Percentiles rank a stretch among this genome's conserved stretches.
Evolutionary conservation across 2,329 filamentous ascomycete genomes (phyloP).

Genomic region (Fusarium solani-melongenae): DNA sequence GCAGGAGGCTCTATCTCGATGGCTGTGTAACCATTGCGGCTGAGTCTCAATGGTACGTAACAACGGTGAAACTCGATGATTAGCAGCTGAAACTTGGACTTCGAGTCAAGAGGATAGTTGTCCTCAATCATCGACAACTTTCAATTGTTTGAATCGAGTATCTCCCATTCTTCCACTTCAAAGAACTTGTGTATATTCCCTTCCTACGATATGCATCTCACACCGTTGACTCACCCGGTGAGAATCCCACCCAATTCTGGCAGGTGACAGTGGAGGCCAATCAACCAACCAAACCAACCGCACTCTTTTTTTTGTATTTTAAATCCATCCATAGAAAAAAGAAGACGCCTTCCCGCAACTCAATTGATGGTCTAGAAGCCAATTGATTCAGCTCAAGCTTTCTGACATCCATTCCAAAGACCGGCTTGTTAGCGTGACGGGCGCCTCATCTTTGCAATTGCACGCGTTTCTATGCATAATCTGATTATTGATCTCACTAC

Average conservation of each 20-base stretch:
- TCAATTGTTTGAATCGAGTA: background rate
- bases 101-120: background rate
- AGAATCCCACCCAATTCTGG: slow-evolving; percentile 21
- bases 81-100: background rate
- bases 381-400: background rate
- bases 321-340: background rate
- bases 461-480: background rate
- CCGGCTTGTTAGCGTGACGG: background rate
- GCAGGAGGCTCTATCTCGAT: background rate
- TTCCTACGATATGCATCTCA: background rate
- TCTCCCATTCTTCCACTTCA: background rate
- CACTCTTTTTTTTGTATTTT: background rate
- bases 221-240: slow-evolving; percentile 34
- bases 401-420: background rate
- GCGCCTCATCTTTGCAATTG: background rate
- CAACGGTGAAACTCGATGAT: background rate
- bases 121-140: background rate
- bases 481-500: background rate
- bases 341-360: background rate
- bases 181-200: background rate
- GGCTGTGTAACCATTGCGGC: background rate
- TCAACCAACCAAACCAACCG: background rate
- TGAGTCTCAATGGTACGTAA: background rate
- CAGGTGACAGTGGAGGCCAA: slow-evolving; percentile 14
- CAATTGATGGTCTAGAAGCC: background rate